Evolutionary conservation across 2,329 filamentous ascomycete genomes (phyloP), one percentile per base, ranked within the genome.

Genomic region (Bertia moriformis): DNA sequence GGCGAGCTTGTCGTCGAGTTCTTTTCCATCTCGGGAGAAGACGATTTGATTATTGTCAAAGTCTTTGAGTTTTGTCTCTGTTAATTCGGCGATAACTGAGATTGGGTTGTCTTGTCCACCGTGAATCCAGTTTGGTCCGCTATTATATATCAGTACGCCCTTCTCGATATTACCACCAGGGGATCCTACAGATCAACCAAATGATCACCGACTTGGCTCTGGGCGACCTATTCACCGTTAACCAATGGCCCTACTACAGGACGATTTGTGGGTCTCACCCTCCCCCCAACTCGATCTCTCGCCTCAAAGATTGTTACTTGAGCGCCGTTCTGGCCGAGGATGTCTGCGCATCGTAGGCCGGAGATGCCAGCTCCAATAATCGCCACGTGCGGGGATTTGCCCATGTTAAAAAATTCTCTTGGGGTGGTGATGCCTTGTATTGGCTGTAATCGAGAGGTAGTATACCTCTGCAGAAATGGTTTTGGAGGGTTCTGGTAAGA

Each of bases 271-370:
- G 19, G 13, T 51, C 54, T 45, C 52, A 68, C 67, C 40, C 70
- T 57, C 3, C 73, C 73, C 4, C 72, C 72, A 40, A 76, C 55
- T 35, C 71, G 57, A 49, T 70, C 53, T 39, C 71, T 56, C 1
- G 64, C 72, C 50, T 76, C 72, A 13, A 75, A 54, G n/a, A 76
- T 67, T 0, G 68, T 71, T 12, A 77, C 70, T 37, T 65, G 57
- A 42, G 65, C 64, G 3, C 69, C 70, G 45, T 65, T 59, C 39
- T 65, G 58, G 2, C 73, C 49, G 7, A 77, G 52, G 1, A 75
- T 51, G 42, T 73, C 69, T 18, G 72, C 71, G 46, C 67, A 72
- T 43, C 69, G 59, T 38, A 76, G 55, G 1, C 71, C 72, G 13
- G 70, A 63, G 19, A 75, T 59, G 4, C 73, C 72, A 18, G 70